Evolutionary conservation across 2,329 filamentous ascomycete species (phyloP).

Genomic region (Clonostachys chloroleuca): DNA sequence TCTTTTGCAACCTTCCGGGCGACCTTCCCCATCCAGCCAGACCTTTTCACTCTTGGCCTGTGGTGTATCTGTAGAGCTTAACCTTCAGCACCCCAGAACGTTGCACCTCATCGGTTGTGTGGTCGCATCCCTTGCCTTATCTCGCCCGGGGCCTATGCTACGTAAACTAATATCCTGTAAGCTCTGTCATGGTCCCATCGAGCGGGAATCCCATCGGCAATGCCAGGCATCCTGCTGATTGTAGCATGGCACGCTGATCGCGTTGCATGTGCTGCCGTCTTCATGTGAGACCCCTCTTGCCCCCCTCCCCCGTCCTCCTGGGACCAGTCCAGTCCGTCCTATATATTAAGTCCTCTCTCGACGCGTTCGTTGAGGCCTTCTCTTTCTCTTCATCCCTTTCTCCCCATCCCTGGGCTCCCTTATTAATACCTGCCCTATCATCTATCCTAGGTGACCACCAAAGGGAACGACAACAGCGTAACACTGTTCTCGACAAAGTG

Average conservation of each 20-base stretch:
- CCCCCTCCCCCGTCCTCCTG: background rate
- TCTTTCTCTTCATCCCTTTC: background rate
- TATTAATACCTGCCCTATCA: background rate
- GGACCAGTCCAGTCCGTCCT: too few relatives aligned
- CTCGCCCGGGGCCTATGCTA: background rate
- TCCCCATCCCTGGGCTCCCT: background rate
- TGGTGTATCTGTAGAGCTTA: background rate
- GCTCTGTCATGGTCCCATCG: background rate
- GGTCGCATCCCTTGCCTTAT: background rate
- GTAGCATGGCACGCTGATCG: too few relatives aligned
- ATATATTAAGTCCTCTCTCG: background rate
- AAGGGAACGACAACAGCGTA: background rate
- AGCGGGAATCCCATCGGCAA: background rate
- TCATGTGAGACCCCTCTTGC: background rate
- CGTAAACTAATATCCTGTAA: background rate
- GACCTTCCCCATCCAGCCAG: slow-evolving; percentile 1
- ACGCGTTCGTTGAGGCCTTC: background rate
- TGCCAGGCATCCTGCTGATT: too few relatives aligned
- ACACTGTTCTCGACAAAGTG: background rate
- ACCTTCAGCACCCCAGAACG: background rate
- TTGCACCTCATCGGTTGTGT: background rate
- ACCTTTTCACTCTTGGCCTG: background rate
- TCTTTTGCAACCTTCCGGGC: slow-evolving; percentile 1
- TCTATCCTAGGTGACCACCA: background rate
- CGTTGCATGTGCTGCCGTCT: background rate